A percentile compares a stretch with the other conserved stretches of the same genome.
phyloP scores from a whole-genome alignment of 495 filamentous ascomycete genomes.

The Chaetomium tenue region DNA sequence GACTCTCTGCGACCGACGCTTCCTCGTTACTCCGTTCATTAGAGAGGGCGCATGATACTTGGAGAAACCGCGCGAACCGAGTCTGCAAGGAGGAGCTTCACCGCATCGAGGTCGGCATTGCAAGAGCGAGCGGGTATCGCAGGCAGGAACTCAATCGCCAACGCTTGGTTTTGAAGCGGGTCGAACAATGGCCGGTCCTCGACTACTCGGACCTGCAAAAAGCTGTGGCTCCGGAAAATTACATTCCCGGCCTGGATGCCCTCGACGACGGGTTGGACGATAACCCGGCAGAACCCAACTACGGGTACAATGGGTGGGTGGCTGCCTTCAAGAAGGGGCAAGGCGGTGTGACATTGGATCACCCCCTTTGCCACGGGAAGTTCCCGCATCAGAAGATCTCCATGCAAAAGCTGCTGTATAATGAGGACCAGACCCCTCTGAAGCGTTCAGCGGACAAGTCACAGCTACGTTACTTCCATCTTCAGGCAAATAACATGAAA shows the following conservation, averaged over 20 bases:
- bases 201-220: slow-evolving; percentile 18
- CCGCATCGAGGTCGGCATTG: slow-evolving; percentile 21
- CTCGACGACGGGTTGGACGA: slow-evolving; percentile 29
- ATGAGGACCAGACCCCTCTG: slow-evolving; percentile 24
- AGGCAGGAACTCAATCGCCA: slow-evolving; percentile 18
- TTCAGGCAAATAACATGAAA: slow-evolving; percentile 36
- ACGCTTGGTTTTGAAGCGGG: slow-evolving; percentile 26
- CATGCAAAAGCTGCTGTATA: slow-evolving; percentile 29
- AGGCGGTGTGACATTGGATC: slow-evolving; percentile 29
- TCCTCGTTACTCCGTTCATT: slow-evolving; percentile 21
- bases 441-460: slow-evolving; percentile 23
- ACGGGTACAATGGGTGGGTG: slow-evolving; percentile 36
- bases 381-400: slow-evolving; percentile 37
- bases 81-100: slow-evolving; percentile 23
- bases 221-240: slow-evolving; percentile 23
- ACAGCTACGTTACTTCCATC: slow-evolving; percentile 34
- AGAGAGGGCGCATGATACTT: slow-evolving; percentile 24
- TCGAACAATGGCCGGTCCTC: slow-evolving; percentile 27
- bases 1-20: slow-evolving; percentile 22
- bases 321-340: slow-evolving; percentile 28
- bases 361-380: slow-evolving; percentile 28
- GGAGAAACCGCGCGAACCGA: slow-evolving; percentile 21
- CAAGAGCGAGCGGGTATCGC: slow-evolving; percentile 15
- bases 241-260: slow-evolving; percentile 25
- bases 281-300: slow-evolving; percentile 26